Percentiles rank a stretch among this genome's conserved stretches.
phyloP scores from a whole-genome alignment of 192 early-diverging fungal genomes.

The Thoreauomyces humboldtii region DNA sequence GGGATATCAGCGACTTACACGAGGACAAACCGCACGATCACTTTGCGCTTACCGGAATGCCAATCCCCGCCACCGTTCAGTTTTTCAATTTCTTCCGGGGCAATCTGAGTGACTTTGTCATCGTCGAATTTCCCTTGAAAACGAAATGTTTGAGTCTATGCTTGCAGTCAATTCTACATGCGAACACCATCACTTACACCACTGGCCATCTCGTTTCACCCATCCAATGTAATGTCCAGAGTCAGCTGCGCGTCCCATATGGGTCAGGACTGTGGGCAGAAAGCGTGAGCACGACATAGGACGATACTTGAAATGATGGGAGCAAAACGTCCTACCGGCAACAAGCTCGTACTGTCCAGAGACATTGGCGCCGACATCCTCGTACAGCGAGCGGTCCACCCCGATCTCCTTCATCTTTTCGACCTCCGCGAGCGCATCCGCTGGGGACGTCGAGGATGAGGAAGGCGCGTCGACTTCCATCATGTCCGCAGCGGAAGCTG shows the following conservation, averaged over 20 bases:
- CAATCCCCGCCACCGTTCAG: conserved; percentile 85
- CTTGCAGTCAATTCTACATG: no score
- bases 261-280: conserved; percentile 71
- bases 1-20: neutral
- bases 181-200: conserved; percentile 45
- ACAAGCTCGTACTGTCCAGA: conserved; percentile 90
- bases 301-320: no score
- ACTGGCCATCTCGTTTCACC: conserved; percentile 62
- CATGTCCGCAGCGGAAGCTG: neutral
- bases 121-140: conserved; percentile 82
- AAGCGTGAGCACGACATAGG: neutral
- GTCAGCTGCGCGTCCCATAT: conserved; percentile 90
- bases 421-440: neutral
- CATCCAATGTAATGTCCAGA: conserved; percentile 94
- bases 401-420: conserved; percentile 48
- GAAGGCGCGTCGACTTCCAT: conserved; percentile 26
- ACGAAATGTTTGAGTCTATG: neutral
- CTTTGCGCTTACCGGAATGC: conserved; percentile 41
- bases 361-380: conserved; percentile 81
- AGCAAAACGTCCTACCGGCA: no score
- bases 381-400: conserved; percentile 66
- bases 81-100: conserved; percentile 82
- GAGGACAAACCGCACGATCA: neutral
- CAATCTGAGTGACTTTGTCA: conserved; percentile 84
- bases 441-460: conserved; percentile 14